Percentiles rank a stretch among this genome's conserved stretches.
These are phyloP conservation scores for Colletotrichum gigasporum DNA, from an alignment of 2,329 filamentous ascomycete genomes.

Conservation along the genomic window DNA sequence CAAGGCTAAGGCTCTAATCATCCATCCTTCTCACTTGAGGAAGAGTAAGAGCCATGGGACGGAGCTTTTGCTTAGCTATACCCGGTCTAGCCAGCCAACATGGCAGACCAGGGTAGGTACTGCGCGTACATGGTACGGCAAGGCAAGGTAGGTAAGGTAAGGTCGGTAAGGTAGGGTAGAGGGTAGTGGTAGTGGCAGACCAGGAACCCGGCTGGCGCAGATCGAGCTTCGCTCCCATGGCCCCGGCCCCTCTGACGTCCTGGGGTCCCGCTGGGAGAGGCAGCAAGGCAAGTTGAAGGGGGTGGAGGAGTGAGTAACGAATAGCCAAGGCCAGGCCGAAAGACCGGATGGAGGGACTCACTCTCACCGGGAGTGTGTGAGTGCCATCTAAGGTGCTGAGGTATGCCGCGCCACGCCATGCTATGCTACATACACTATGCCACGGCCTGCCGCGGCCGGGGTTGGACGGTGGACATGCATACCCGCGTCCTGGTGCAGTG, in stretches of 20 bases:
- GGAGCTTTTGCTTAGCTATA: constrained; percentile 13
- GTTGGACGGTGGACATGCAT: constrained; percentile 24
- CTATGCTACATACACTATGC: constrained; percentile 6
- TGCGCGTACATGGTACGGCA: constrained; percentile 4
- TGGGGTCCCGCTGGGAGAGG: constrained; percentile 19
- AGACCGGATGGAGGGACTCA: constrained; percentile 10
- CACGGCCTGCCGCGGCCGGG: constrained; percentile 15
- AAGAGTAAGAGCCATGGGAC: constrained; percentile 6
- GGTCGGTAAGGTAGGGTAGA: no score
- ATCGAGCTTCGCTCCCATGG: constrained; percentile 8
- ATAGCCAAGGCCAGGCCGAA: no score
- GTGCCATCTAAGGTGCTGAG: constrained; percentile 7
- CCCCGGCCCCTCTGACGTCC: constrained; percentile 23
- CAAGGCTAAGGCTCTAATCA: constrained; percentile 8
- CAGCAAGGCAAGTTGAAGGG: background rate
- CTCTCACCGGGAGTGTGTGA: background rate
- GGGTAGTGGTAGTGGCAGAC: background rate
- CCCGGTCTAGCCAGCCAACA: constrained; percentile 10
- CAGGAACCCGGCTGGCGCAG: constrained; percentile 11
- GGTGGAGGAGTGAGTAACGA: constrained; percentile 19
- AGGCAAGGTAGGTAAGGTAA: no score
- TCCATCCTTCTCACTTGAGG: constrained; percentile 12
- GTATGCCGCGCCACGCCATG: constrained; percentile 26
- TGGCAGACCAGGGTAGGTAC: constrained; percentile 3
- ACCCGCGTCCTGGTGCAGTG: constrained; percentile 12